Evolutionary conservation across 805 yeast species (phyloP).

Genomic region (Candida chauliodis): DNA sequence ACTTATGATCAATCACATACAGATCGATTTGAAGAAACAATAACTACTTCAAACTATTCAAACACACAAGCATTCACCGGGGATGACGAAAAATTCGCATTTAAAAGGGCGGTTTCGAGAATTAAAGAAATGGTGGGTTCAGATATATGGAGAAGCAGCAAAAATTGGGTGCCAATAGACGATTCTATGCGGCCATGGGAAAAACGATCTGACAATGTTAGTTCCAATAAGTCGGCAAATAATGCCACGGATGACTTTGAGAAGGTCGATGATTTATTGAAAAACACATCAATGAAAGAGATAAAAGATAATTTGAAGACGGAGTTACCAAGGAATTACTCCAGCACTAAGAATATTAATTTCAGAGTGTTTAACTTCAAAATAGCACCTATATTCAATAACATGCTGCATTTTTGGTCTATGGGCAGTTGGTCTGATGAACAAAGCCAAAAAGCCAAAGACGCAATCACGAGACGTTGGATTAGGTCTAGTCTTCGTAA

Average conservation of each 20-base stretch:
- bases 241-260: not conserved
- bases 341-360: conserved; percentile 18
- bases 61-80: conserved; percentile 62
- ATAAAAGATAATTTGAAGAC: conserved; percentile 9
- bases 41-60: conserved; percentile 29
- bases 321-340: conserved; percentile 22
- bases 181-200: conserved; percentile 58
- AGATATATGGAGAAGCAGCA: conserved; percentile 44
- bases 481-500: conserved; percentile 30
- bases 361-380: conserved; percentile 20
- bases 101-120: conserved; percentile 84
- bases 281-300: conserved; percentile 9
- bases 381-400: conserved; percentile 21
- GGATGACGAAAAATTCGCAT: conserved; percentile 95
- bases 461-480: conserved; percentile 57
- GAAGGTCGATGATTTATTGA: conserved; percentile 4
- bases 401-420: conserved; percentile 60
- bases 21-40: conserved; percentile 13
- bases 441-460: conserved; percentile 46
- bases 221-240: not conserved
- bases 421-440: conserved; percentile 54
- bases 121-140: conserved; percentile 58
- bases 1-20: conserved; percentile 52
- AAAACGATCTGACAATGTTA: too few species aligned
- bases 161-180: conserved; percentile 56